Conservation (phyloP, 129 eudicot species). For the Silybum marianum region DNA sequence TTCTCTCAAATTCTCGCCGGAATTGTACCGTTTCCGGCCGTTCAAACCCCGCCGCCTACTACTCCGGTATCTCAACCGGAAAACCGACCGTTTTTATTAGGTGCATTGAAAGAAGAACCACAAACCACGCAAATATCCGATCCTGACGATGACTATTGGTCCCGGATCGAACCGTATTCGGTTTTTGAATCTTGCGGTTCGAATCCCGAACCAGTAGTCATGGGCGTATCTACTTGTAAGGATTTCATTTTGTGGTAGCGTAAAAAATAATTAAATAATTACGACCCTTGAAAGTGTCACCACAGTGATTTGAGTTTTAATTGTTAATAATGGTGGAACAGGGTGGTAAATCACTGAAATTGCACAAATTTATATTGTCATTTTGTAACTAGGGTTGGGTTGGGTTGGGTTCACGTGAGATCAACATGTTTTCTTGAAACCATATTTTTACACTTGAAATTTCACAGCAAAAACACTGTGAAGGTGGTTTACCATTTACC, state of each 20-base stretch:
- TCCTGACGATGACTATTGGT: neutral
- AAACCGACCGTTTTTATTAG: neutral
- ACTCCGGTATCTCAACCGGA: neutral
- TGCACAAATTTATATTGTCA: neutral
- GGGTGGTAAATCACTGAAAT: neutral
- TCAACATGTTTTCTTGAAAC: no score
- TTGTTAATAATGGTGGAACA: neutral
- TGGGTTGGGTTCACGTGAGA: no score
- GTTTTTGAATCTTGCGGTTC: neutral
- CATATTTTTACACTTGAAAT: no score
- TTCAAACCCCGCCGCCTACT: neutral
- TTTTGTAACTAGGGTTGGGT: no score
- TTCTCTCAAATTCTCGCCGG: conserved; percentile 25
- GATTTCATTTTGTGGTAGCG: neutral
- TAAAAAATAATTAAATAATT: neutral
- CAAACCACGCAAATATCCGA: neutral
- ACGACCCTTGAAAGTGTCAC: neutral
- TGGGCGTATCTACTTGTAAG: neutral
- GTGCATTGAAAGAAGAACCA: neutral
- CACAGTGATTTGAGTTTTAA: no score
- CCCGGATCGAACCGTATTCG: neutral
- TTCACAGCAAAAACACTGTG: no score
- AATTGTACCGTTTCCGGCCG: conserved; percentile 9
- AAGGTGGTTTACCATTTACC: no score
- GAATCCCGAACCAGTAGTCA: neutral